phyloP scores from a whole-genome alignment of 176 grass and related monocot genomes.

The Bolboschoenus planiculmis region DNA sequence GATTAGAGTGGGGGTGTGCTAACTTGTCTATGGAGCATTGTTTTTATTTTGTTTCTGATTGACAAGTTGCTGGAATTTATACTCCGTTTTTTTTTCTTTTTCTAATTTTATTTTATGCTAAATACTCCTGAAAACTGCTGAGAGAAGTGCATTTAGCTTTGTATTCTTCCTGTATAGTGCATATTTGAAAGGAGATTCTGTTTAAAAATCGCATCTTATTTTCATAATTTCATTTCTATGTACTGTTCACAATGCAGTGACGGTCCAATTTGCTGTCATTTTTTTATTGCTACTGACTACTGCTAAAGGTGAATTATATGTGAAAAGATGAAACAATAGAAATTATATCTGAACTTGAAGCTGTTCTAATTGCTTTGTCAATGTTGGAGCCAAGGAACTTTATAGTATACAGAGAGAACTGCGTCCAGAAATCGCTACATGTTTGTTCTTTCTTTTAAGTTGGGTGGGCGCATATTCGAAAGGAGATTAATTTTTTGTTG shows the following conservation, averaged over 20 bases:
- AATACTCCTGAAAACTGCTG: background rate
- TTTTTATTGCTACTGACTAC: background rate
- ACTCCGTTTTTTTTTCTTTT: constrained; percentile 1
- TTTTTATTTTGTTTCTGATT: constrained; percentile 23
- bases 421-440: too few relatives aligned
- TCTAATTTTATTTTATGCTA: background rate
- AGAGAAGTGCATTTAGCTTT: background rate
- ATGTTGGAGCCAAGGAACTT: too few relatives aligned
- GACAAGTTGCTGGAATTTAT: constrained; percentile 21
- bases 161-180: constrained; percentile 10
- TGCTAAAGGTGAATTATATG: background rate
- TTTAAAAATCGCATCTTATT: background rate
- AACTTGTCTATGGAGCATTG: constrained; percentile 31
- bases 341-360: too few relatives aligned
- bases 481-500: too few relatives aligned
- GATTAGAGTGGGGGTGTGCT: constrained; percentile 13
- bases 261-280: background rate
- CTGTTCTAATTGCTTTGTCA: too few relatives aligned
- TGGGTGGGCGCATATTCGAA: too few relatives aligned
- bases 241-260: background rate
- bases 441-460: too few relatives aligned
- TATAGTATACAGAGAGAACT: too few relatives aligned
- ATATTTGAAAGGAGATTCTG: background rate
- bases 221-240: background rate
- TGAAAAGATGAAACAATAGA: too few relatives aligned